Conservation (phyloP, 2,329 filamentous ascomycete species). For the Raffaelea arxii region DNA sequence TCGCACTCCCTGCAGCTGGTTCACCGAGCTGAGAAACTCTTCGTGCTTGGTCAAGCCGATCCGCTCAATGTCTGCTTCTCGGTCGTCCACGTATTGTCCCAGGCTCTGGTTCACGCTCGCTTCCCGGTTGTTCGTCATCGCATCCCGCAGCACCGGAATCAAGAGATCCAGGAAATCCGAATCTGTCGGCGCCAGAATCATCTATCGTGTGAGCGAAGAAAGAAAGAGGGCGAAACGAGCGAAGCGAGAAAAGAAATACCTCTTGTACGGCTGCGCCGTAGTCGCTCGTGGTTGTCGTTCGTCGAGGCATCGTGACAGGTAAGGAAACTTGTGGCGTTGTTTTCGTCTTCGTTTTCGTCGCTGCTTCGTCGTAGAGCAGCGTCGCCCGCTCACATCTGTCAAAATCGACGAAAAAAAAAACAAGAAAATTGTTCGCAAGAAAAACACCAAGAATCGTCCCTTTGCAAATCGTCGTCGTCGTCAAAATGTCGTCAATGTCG, state of each 20-base stretch:
- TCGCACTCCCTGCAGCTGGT: constrained; percentile 83
- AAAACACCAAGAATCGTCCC: too few relatives aligned
- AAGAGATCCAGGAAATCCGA: constrained; percentile 92
- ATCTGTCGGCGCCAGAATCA: constrained; percentile 85
- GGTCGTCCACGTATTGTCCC: constrained; percentile 71
- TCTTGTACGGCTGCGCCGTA: constrained; percentile 18
- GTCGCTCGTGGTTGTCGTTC: constrained; percentile 17
- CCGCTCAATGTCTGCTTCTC: constrained; percentile 83
- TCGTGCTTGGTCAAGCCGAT: constrained; percentile 96
- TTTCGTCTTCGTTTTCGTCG: too few relatives aligned
- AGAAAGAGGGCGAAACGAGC: too few relatives aligned
- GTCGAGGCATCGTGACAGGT: constrained; percentile 16
- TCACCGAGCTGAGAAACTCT: constrained; percentile 89
- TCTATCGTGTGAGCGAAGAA: constrained; percentile 51
- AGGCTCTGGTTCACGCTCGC: constrained; percentile 67
- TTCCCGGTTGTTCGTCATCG: constrained; percentile 63
- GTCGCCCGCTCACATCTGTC: too few relatives aligned
- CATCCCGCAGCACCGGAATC: constrained; percentile 89
- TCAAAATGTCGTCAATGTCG: too few relatives aligned
- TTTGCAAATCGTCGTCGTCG: too few relatives aligned
- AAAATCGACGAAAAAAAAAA: too few relatives aligned
- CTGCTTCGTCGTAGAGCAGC: too few relatives aligned
- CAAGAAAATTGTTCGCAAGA: too few relatives aligned
- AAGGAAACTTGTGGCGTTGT: too few relatives aligned
- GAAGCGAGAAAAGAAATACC: constrained; percentile 9